Evolutionary conservation across 352 stramenopile genomes (phyloP), one percentile per base, ranked within the genome.

Genomic region (Phytophthora syringae): DNA sequence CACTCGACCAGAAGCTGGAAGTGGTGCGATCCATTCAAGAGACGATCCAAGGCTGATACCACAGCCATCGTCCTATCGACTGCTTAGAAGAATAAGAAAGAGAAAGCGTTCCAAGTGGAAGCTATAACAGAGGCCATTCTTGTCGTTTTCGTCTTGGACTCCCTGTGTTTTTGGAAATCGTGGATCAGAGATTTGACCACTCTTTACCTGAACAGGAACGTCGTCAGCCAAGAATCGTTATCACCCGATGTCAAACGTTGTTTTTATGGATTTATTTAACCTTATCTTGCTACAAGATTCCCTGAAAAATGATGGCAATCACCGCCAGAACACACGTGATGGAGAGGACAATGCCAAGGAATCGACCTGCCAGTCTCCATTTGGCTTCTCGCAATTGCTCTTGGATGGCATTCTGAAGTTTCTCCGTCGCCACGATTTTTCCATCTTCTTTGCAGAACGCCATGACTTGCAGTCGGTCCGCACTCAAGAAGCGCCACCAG

Each of bases 21-120:
- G 70, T 93, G 34, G 37, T 95, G 20, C 60, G 82, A 51, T 71
- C 83, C 37, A 77, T 95, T 55, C 81, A 89, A 64, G 80, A 91
- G 45, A 67, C 88, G 34, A 32, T 90, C 36, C 58, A 84, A 65
- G 66, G 61, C 42, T 86, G 64, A 75, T 56, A 34, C 42, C 27
- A 11, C 58, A 61, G 49, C 47, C 32, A 47, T 53, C 40, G 39
- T 42, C 20, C 32, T 13, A 40, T 30, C 27, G 34, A 49, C 54
- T 63, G 49, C 30, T 70, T 71, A 63, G 54, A 59, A 58, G 44
- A 48, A 63, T 15, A n/a, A 44, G 28, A 22, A 70, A 60, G 30
- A 55, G 49, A 24, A 50, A 22, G 18, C 21, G 27, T 54, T 37
- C 13, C 28, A 40, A n/a, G 10, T 20, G 30, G 18, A 56, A 25